Conservation (phyloP, 2,329 filamentous ascomycete species). For the Onygena corvina region DNA sequence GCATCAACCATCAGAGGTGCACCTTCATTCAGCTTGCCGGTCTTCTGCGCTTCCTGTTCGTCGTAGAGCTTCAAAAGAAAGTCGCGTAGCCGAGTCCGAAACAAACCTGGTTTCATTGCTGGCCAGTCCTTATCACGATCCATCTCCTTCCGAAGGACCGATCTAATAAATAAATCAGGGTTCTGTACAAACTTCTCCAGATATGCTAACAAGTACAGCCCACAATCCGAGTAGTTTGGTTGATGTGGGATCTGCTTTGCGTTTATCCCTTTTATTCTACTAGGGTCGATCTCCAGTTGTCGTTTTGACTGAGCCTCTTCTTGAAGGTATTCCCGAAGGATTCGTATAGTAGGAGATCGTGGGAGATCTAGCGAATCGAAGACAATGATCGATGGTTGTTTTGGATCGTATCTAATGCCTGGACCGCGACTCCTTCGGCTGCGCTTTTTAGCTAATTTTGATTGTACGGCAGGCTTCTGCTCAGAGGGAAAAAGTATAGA, state of each 20-base stretch:
- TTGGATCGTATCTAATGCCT: slow-evolving; percentile 36
- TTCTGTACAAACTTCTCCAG: slow-evolving; percentile 66
- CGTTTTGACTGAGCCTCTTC: slow-evolving; percentile 58
- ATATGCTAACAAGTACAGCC: slow-evolving; percentile 75
- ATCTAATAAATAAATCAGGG: slow-evolving; percentile 57
- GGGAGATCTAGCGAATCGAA: slow-evolving; percentile 67
- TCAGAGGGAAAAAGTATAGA: not conserved
- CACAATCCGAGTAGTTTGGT: slow-evolving; percentile 77
- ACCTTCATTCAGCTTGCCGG: not conserved
- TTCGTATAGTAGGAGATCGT: slow-evolving; percentile 53
- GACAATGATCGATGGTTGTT: slow-evolving; percentile 62
- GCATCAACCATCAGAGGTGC: slow-evolving; percentile 11
- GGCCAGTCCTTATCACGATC: slow-evolving; percentile 44
- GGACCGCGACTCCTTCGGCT: slow-evolving; percentile 20
- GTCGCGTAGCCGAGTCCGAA: slow-evolving; percentile 54
- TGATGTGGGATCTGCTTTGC: slow-evolving; percentile 68
- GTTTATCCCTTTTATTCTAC: slow-evolving; percentile 48
- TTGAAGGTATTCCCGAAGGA: slow-evolving; percentile 63
- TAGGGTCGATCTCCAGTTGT: slow-evolving; percentile 36
- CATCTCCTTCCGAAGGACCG: slow-evolving; percentile 55
- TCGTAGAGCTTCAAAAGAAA: slow-evolving; percentile 53
- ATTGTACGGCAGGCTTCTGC: slow-evolving; percentile 7
- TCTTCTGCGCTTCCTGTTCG: slow-evolving; percentile 37
- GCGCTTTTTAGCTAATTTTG: slow-evolving; percentile 11
- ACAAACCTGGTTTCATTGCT: slow-evolving; percentile 41